phyloP scores from a whole-genome alignment of 768 basidiomycete genomes.

The Hirschioporus abietinus region DNA sequence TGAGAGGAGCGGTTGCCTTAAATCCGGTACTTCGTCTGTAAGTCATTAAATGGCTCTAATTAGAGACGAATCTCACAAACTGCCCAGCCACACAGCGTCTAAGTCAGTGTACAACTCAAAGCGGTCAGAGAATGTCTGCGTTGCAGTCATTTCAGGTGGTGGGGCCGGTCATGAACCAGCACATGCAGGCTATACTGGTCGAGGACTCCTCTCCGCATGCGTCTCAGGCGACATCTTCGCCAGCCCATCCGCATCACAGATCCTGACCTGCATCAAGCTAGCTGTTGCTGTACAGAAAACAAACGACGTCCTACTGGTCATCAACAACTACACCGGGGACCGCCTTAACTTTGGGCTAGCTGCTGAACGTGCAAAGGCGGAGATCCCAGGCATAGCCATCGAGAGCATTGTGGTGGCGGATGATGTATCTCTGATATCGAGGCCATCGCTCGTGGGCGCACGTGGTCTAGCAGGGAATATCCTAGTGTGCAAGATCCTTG shows the following conservation, averaged over 20 bases:
- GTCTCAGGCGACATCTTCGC: slow-evolving; percentile 63
- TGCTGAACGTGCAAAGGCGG: slow-evolving; percentile 42
- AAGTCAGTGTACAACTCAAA: slow-evolving; percentile 30
- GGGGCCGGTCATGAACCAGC: slow-evolving; percentile 59
- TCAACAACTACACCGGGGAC: slow-evolving; percentile 52
- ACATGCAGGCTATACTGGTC: slow-evolving; percentile 50
- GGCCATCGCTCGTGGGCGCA: slow-evolving; percentile 37
- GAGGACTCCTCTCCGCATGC: slow-evolving; percentile 48
- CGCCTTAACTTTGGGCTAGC: slow-evolving; percentile 56
- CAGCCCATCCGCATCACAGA: slow-evolving; percentile 55
- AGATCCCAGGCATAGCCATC: slow-evolving; percentile 28
- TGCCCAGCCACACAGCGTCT: slow-evolving; percentile 29
- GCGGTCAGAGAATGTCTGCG: slow-evolving; percentile 20
- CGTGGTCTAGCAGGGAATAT: slow-evolving; percentile 43
- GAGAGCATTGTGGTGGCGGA: slow-evolving; percentile 49
- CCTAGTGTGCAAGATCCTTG: slow-evolving; percentile 52
- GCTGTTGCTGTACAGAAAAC: slow-evolving; percentile 30
- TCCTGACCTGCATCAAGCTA: slow-evolving; percentile 42
- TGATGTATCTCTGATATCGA: slow-evolving; percentile 42
- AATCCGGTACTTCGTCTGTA: slow-evolving; percentile 37
- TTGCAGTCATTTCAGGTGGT: slow-evolving; percentile 43
- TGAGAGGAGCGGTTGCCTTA: slow-evolving; percentile 35
- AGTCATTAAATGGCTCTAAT: slow-evolving; percentile 14
- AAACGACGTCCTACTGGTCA: slow-evolving; percentile 29
- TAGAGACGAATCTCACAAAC: neutral